Evolutionary conservation across 257 asterid species (phyloP), one percentile per base, ranked within the genome.

Genomic region (Capsicum chinense): DNA sequence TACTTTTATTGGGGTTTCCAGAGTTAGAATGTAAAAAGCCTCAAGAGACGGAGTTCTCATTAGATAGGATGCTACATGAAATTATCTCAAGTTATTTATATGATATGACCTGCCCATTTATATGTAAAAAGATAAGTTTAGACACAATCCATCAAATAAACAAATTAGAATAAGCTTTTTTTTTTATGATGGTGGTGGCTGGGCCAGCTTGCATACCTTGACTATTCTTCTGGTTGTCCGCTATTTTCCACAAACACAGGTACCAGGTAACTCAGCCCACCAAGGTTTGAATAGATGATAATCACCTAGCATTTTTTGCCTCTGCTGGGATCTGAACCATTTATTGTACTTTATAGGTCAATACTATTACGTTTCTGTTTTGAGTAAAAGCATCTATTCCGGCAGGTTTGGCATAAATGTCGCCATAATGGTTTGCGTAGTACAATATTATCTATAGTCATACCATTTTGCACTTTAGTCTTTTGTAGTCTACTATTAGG

Each of bases 71-170:
- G 60, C 86, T 80, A 47, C 19, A 10, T 47, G 21, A 58, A 37
- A 60, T 44, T 58, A 59, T 12, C 16, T 12, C 2, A 0, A 63
- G 78, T 19, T 52, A 50, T 48, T 39, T 80, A 7, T 58, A 58
- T 16, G 37, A 58, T 13, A 7, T 21, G 21, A 21, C 21, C 21
- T 21, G 21, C 21, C 21, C 17, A 58, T 58, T n/a, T 19, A 58
- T 62, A 56, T 58, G 83, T 6, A 58, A 1, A 58, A 10, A 7
- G 58, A 42, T 52, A 16, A 33, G 70, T 83, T 50, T 68, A 33
- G 14, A 39, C 60, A 42, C 50, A 59, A 63, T 8, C 63, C 83
- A 63, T 64, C 33, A 71, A 69, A 79, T 56, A 83, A 79, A 83
- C 78, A 59, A 73, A 14, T 54, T 78, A 78, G 62, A 78, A 54